Evolutionary conservation across 139 green algal species (phyloP).

Genomic region (Micractinium sp.): DNA sequence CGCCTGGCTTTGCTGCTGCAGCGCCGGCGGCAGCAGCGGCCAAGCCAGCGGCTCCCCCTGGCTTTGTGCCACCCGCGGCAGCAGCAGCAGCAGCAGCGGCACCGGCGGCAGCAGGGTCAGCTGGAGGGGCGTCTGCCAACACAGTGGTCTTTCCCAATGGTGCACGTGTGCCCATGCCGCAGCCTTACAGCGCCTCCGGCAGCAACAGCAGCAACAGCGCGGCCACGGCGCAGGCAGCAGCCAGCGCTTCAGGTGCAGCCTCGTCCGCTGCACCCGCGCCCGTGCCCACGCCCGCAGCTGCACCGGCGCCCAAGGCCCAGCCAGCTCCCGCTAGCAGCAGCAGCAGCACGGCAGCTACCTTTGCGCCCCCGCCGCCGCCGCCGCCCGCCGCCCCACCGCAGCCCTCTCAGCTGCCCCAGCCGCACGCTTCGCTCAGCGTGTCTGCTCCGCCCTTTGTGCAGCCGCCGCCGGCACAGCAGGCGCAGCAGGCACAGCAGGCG

Average conservation of each 20-base stretch:
- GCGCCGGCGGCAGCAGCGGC: not conserved
- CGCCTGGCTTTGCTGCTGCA: not conserved
- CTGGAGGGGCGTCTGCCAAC: not conserved
- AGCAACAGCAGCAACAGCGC: not conserved
- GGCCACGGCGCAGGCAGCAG: not conserved
- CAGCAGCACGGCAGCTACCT: not conserved
- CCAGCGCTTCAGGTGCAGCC: not conserved
- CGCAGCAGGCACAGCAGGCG: not conserved
- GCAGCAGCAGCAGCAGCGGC: not conserved
- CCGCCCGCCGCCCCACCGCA: not conserved
- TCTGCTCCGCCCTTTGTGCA: not conserved
- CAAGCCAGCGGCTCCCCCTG: not conserved
- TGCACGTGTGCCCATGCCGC: not conserved
- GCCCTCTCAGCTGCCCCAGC: not conserved
- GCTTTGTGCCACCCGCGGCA: not conserved
- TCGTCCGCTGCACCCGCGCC: not conserved
- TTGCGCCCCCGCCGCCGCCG: not conserved
- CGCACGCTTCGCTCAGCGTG: not conserved
- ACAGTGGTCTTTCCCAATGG: not conserved
- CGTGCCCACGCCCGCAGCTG: not conserved
- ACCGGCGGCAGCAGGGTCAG: not conserved
- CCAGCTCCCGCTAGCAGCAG: not conserved
- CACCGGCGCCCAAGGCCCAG: not conserved
- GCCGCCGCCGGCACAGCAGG: not conserved
- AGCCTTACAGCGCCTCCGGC: not conserved